Base-by-base conservation (phyloP, 2,329 filamentous ascomycete species). In the Coniochaeta hoffmannii region DNA sequence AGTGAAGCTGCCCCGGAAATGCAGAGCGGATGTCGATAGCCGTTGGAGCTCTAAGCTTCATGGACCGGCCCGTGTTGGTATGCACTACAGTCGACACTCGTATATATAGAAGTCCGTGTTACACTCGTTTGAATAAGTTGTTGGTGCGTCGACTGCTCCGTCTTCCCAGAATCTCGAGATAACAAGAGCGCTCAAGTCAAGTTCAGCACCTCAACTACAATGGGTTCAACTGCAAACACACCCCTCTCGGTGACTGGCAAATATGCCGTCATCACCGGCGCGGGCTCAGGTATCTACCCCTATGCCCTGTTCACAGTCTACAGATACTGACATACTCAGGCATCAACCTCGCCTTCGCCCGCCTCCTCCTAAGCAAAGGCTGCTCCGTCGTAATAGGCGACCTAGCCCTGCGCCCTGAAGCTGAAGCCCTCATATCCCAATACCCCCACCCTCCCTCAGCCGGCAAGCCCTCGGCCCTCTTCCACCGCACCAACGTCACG, bases 251-350 rank as follows among this genome's bases (percentile, higher is more conserved):
- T 50, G 28, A 22, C 14, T 2, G 73, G 71, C 53, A 76, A 74
- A 62, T 73, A 76, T 12, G 79, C 79, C 12, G 77, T 82, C 50
- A 68, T 82, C 30, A 82, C 78, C 11, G 79, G 79, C 31, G 78
- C 76, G 36, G 78, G 79, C 26, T 80, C 77, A 50, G 78, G 78
- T 75, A 65, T 58, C 66, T 28, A 35, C 9, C 12, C 17, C 5
- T 35, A 19, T 31, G n/a, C n/a, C 28, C 12, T 12, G 24, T 7
- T 17, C 17, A 56, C 19, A 14, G 12, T 52, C 38, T 30, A 58
- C 46, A 53, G 30, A 52, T 12, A 49, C 53, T 41, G 8, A 44
- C 17, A 26, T 1, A 0, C 11, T 11, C 4, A 73, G 71, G 72
- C 6, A 77, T 77, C 57, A 75, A 74, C 56, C 64, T 78, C 10